Conservation (phyloP, 805 yeast genomes). For the Ogataea philodendri region DNA sequence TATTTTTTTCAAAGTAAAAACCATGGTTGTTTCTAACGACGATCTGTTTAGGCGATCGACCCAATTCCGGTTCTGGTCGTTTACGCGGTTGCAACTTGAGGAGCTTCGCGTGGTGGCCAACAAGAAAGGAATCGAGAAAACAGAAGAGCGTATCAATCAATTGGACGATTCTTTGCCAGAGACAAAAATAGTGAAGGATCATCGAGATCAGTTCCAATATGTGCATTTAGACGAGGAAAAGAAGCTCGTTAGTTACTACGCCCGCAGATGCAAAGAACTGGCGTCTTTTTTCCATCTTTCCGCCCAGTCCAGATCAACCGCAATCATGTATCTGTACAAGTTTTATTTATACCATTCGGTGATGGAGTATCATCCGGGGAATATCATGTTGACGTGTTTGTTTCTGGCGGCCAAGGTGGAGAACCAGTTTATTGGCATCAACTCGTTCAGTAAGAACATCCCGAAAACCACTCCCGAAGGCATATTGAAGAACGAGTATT, state of each 20-base stretch:
- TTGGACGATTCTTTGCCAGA: conserved; percentile 21
- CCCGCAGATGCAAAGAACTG: conserved; percentile 66
- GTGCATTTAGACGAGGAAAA: conserved; percentile 70
- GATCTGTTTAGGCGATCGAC: conserved; percentile 86
- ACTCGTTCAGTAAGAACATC: conserved; percentile 69
- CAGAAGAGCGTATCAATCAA: conserved; percentile 29
- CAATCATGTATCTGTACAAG: conserved; percentile 74
- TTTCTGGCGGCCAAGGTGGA: conserved; percentile 93
- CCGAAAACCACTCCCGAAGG: conserved; percentile 64
- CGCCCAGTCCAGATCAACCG: conserved; percentile 84
- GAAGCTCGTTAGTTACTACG: conserved; percentile 64
- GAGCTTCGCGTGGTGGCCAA: conserved; percentile 50
- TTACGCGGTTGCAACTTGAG: conserved; percentile 54
- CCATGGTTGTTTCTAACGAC: conserved; percentile 58
- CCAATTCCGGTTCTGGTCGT: conserved; percentile 87
- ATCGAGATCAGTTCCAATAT: conserved; percentile 34
- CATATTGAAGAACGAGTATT: conserved; percentile 77
- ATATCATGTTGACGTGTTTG: conserved; percentile 73
- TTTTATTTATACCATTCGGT: conserved; percentile 80
- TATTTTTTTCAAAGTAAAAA: neutral
- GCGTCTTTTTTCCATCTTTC: conserved; percentile 78
- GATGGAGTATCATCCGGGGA: conserved; percentile 85
- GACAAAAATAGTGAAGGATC: conserved; percentile 18
- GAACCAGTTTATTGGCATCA: conserved; percentile 83
- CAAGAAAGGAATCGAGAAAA: conserved; percentile 47